Conservation (phyloP, 2,329 filamentous ascomycete species). For the Xylariaceae sp. region DNA sequence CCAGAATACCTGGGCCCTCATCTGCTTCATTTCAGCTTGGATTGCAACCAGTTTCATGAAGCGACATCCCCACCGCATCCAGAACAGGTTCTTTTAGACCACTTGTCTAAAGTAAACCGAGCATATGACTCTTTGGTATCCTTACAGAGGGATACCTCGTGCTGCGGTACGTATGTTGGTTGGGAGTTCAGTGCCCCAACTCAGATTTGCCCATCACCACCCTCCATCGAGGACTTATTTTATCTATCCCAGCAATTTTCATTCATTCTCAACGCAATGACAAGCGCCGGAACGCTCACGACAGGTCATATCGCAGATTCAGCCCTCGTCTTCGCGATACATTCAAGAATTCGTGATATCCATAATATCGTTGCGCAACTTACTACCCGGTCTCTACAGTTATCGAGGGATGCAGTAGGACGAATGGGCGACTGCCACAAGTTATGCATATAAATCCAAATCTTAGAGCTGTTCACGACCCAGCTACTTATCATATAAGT, state of each 20-base stretch:
- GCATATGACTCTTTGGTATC: slow-evolving; percentile 9
- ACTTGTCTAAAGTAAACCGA: slow-evolving; percentile 8
- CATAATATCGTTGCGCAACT: slow-evolving; percentile 5
- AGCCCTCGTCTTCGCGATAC: background rate
- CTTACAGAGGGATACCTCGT: slow-evolving; percentile 20
- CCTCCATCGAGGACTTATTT: slow-evolving; percentile 10
- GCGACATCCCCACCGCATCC: background rate
- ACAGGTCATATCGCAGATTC: background rate
- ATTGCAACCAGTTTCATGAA: slow-evolving; percentile 13
- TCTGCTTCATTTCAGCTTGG: slow-evolving; percentile 2
- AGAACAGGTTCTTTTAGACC: slow-evolving; percentile 6
- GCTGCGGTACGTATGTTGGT: slow-evolving; percentile 1
- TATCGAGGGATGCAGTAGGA: background rate
- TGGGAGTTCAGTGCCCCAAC: background rate
- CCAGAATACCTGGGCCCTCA: slow-evolving; percentile 1
- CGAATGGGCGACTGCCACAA: background rate
- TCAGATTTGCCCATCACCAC: background rate
- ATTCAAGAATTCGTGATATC: slow-evolving; percentile 1
- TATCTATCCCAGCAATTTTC: slow-evolving; percentile 2
- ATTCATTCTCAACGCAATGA: background rate
- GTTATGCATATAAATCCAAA: background rate
- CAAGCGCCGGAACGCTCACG: background rate
- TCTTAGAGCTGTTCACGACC: no score
- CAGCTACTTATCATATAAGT: no score
- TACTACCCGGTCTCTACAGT: background rate